A percentile compares a stretch with the other conserved stretches of the same genome.
These are phyloP conservation scores for Fusarium mangiferae DNA, from an alignment of 2,329 filamentous ascomycete species.

Conservation along the genomic window DNA sequence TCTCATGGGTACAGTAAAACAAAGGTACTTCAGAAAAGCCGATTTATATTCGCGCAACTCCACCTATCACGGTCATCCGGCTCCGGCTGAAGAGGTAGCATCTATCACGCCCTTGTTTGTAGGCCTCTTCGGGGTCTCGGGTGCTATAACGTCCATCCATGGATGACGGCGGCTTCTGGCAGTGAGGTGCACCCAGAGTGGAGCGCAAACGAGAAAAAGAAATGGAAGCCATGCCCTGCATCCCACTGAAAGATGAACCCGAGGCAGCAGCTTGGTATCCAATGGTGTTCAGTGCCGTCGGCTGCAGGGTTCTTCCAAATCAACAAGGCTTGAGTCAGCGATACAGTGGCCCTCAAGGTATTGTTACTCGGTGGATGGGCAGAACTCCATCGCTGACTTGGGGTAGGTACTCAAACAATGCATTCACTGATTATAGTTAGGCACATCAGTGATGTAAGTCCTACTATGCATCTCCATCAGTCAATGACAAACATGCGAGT, in stretches of 20 bases:
- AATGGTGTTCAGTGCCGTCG: not conserved
- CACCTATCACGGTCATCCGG: slow-evolving; percentile 43
- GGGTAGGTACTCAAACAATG: not conserved
- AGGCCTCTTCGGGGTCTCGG: slow-evolving; percentile 20
- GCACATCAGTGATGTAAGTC: not conserved
- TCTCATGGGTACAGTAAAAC: slow-evolving; percentile 26
- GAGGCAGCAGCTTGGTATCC: slow-evolving; percentile 1
- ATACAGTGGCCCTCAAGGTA: not conserved
- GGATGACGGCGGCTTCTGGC: slow-evolving; percentile 15
- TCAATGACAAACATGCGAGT: slow-evolving; percentile 7
- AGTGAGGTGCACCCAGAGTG: slow-evolving; percentile 3
- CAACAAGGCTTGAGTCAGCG: slow-evolving; percentile 14
- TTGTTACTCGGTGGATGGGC: not conserved
- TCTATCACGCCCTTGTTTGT: not conserved
- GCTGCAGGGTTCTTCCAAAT: not conserved
- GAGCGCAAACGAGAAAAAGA: not conserved
- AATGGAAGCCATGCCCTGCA: slow-evolving; percentile 18
- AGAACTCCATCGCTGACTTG: not conserved
- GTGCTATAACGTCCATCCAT: slow-evolving; percentile 14
- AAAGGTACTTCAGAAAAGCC: slow-evolving; percentile 31
- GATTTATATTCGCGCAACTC: slow-evolving; percentile 52
- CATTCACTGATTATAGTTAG: not conserved
- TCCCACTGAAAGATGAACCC: slow-evolving; percentile 19
- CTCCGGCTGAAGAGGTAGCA: slow-evolving; percentile 12
- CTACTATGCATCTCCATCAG: not conserved